Evolutionary conservation across 805 yeast genomes (phyloP).

Genomic region (Suhomyces xylopsoci): DNA sequence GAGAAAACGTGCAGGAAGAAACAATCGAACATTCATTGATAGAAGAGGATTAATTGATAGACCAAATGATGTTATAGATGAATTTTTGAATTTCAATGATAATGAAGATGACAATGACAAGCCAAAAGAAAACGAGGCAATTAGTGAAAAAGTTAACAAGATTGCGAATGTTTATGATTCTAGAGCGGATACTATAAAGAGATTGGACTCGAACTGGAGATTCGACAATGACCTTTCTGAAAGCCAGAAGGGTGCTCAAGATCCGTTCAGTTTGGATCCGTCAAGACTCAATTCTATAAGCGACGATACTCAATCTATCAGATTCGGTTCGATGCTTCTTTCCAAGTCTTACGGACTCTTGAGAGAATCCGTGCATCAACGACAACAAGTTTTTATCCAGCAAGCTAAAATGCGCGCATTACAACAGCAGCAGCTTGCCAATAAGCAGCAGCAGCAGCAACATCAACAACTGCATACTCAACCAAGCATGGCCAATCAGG

Average conservation of each 20-base stretch:
- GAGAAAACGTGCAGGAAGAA: slow-evolving; percentile 74
- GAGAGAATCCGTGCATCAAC: slow-evolving; percentile 69
- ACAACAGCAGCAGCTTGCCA: slow-evolving; percentile 36
- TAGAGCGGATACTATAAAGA: slow-evolving; percentile 39
- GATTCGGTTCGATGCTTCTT: slow-evolving; percentile 88
- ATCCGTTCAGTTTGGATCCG: slow-evolving; percentile 72
- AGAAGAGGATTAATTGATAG: slow-evolving; percentile 53
- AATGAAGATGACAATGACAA: slow-evolving; percentile 17
- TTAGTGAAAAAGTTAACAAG: slow-evolving; percentile 6
- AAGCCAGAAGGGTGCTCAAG: slow-evolving; percentile 30
- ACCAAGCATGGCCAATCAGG: background rate
- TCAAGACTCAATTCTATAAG: slow-evolving; percentile 78
- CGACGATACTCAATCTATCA: slow-evolving; percentile 80
- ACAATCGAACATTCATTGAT: slow-evolving; percentile 69
- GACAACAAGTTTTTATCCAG: slow-evolving; percentile 53
- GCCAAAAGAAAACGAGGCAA: slow-evolving; percentile 4
- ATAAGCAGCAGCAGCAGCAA: slow-evolving; percentile 8
- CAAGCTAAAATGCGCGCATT: slow-evolving; percentile 45
- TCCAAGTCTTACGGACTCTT: slow-evolving; percentile 81
- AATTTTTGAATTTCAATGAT: slow-evolving; percentile 40
- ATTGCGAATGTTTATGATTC: slow-evolving; percentile 42
- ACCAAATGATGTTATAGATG: slow-evolving; percentile 34
- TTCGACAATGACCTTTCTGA: slow-evolving; percentile 58
- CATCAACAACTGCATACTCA: background rate
- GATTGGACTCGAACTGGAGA: slow-evolving; percentile 63